phyloP scores from a whole-genome alignment of 2,329 filamentous ascomycete genomes.

The Simplicillium sp. region DNA sequence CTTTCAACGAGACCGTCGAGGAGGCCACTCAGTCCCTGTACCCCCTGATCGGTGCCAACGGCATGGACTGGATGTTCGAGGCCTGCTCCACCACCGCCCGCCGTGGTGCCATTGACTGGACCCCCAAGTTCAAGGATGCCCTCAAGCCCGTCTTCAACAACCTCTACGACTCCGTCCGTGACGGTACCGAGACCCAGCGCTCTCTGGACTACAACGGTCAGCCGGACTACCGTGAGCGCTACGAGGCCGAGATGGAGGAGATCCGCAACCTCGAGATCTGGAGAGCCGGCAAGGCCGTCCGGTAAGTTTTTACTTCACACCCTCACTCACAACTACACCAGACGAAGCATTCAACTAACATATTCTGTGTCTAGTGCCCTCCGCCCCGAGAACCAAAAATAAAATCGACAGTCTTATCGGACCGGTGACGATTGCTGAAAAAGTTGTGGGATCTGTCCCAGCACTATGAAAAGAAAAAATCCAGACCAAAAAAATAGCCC shows the following conservation, averaged over 20 bases:
- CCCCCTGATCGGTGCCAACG: conserved; percentile 92
- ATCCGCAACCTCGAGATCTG: conserved; percentile 98
- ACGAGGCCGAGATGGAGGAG: conserved; percentile 97
- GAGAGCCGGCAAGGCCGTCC: conserved; percentile 95
- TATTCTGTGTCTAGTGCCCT: conserved; percentile 44
- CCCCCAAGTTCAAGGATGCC: conserved; percentile 90
- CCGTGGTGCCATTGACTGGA: conserved; percentile 98
- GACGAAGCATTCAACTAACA: conserved; percentile 10
- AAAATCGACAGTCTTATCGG: conserved; percentile 19
- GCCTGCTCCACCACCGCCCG: conserved; percentile 98
- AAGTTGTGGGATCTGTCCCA: background rate
- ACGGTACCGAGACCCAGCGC: conserved; percentile 90
- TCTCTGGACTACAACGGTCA: conserved; percentile 96
- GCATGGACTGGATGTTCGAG: conserved; percentile 99
- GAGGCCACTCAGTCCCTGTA: conserved; percentile 98
- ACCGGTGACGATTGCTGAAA: background rate
- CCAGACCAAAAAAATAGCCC: no score
- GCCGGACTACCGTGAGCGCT: conserved; percentile 92
- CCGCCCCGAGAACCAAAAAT: conserved; percentile 81
- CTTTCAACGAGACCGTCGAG: conserved; percentile 99
- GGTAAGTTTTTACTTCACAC: conserved; percentile 46
- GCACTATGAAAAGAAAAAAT: no score
- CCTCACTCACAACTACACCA: background rate
- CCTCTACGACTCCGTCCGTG: conserved; percentile 86
- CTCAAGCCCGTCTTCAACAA: conserved; percentile 98